A percentile compares a stretch with the other conserved stretches of the same genome.
These are phyloP conservation scores for Tylopilus sp. DNA, from an alignment of 1,284 basidiomycete species.

Conservation along the genomic window DNA sequence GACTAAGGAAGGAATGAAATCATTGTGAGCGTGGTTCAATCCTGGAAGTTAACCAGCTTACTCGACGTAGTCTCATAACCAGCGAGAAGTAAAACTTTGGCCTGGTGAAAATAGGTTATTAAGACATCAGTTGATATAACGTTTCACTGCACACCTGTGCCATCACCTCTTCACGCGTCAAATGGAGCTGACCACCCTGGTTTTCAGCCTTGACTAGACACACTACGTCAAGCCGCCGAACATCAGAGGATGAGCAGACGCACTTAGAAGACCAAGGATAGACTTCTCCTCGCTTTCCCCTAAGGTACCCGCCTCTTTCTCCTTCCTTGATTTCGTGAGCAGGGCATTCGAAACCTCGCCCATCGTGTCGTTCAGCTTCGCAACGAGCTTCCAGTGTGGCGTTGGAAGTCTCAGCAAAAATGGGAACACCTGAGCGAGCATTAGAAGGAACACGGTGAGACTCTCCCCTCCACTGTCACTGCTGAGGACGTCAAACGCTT, in stretches of 20 bases:
- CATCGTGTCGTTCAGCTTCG: constrained; percentile 40
- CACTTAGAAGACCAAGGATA: constrained; percentile 39
- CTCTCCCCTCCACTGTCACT: constrained; percentile 19
- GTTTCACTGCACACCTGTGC: constrained; percentile 15
- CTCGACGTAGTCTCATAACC: constrained; percentile 32
- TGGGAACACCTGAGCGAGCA: constrained; percentile 45
- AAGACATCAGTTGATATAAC: not conserved
- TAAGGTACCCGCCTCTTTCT: constrained; percentile 33
- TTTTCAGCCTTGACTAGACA: constrained; percentile 20
- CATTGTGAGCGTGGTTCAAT: not conserved
- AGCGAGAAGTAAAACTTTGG: constrained; percentile 29
- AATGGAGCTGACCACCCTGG: not conserved
- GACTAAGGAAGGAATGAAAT: constrained; percentile 8
- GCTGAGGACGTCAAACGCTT: constrained; percentile 43
- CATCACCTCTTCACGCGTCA: constrained; percentile 23
- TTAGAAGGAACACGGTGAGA: constrained; percentile 33
- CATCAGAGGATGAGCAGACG: not conserved
- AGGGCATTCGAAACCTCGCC: constrained; percentile 45
- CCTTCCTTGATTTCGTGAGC: constrained; percentile 41
- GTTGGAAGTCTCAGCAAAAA: constrained; percentile 44
- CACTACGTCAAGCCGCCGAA: not conserved
- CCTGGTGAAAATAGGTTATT: constrained; percentile 10
- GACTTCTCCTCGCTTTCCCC: constrained; percentile 43
- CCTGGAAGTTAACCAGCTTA: constrained; percentile 7
- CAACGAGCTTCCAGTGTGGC: constrained; percentile 34